These are phyloP conservation scores for Leishmania major DNA, from an alignment of 208 protist species.

Conservation along the genomic window DNA sequence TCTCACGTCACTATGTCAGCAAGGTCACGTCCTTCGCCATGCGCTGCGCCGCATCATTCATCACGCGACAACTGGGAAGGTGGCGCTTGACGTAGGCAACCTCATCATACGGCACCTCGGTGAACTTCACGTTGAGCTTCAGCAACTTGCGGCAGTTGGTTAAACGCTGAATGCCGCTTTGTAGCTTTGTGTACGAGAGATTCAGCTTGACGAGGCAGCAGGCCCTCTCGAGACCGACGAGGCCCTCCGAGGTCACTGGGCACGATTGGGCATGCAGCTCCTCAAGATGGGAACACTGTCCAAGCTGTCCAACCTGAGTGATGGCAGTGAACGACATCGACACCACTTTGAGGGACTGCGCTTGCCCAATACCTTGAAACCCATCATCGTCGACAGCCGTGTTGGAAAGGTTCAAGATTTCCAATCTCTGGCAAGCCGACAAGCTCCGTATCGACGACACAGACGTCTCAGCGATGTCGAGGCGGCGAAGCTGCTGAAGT, in stretches of 20 bases:
- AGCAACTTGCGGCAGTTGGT: slow-evolving; percentile 17
- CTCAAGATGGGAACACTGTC: slow-evolving; percentile 27
- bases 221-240: slow-evolving; percentile 31
- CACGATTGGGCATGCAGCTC: slow-evolving; percentile 34
- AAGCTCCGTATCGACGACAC: slow-evolving; percentile 20
- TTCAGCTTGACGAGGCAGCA: slow-evolving; percentile 31
- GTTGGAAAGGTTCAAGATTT: slow-evolving; percentile 37
- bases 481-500: slow-evolving; percentile 16
- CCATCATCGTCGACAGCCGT: slow-evolving; percentile 29
- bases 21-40: slow-evolving; percentile 13
- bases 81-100: slow-evolving; percentile 18
- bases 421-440: slow-evolving; percentile 17
- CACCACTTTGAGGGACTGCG: slow-evolving; percentile 19
- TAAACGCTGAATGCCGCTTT: slow-evolving; percentile 7
- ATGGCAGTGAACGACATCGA: slow-evolving; percentile 33
- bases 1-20: not conserved
- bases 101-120: slow-evolving; percentile 23
- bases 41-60: slow-evolving; percentile 19
- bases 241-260: slow-evolving; percentile 27
- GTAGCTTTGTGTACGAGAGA: slow-evolving; percentile 36
- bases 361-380: slow-evolving; percentile 20
- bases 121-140: slow-evolving; percentile 42
- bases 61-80: slow-evolving; percentile 30
- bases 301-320: slow-evolving; percentile 27
- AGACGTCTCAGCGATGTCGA: slow-evolving; percentile 40